Base-by-base conservation (phyloP, 1,284 basidiomycete species). In the Trichosporon inkin region DNA sequence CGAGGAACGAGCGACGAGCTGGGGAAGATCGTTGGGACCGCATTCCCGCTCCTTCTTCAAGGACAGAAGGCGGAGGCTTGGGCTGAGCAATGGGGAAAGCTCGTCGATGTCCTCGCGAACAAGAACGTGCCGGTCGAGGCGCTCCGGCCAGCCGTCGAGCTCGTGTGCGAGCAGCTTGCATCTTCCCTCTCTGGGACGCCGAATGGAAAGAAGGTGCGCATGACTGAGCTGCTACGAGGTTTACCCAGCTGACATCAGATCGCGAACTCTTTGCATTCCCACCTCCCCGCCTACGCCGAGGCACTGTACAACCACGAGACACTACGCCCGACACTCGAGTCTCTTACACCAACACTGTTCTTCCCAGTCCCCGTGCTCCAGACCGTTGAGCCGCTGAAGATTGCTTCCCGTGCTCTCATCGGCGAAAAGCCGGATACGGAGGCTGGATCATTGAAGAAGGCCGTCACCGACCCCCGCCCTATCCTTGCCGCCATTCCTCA, bases 201-300 rank as follows among this genome's bases (percentile, higher is more conserved):
- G 24, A 72, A 69, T 41, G 44, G 61, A 6, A 72, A 70, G 56
- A 74, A 74, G 62, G 70, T 71, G 56, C 58, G 68, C 40, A 17
- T 32, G 28, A 8, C 28, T 8, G 8, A 32, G 16, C 24, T 55
- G 16, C 40, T 10, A 13, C 24, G 3, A 8, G 6, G 10, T 10
- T 17, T 7, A 22, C 20, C 11, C 22, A n/a, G 52, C 55, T 61
- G 6, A 61, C 55, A 11, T 17, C 55, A 72, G 72, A 67, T 71
- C 37, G 63, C 69, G 0, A 55, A 62, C 8, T 58, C 60, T 6
- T 58, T 66, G 0, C 62, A 62, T 16, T 20, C 65, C 28, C 16
- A 62, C 19, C 67, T 74, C 8, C 65, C 67, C 0, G 54, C 61
- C 7, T 65, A 67, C 51, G 63, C 66, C 17, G 55, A 51, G 11